Conservation (phyloP, 805 yeast genomes). For the Zygoascus ofunaensis region DNA sequence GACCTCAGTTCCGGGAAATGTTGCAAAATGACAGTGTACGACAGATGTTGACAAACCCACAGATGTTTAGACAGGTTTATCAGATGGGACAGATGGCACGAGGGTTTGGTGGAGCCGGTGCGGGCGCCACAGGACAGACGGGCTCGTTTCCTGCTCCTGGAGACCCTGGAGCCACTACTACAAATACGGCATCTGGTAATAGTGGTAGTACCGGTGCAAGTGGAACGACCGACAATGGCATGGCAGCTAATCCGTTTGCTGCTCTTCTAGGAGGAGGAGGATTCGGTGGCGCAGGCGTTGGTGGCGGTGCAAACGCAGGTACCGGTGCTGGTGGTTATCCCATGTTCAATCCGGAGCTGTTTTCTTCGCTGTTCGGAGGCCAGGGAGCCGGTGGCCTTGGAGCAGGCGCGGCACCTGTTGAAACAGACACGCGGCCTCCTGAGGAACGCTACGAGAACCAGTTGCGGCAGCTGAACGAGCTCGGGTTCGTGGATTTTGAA, state of each 20-base stretch:
- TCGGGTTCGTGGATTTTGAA: conserved; percentile 88
- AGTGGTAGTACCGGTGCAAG: conserved; percentile 17
- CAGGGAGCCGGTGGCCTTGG: conserved; percentile 14
- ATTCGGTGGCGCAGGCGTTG: conserved; percentile 26
- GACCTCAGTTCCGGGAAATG: conserved; percentile 81
- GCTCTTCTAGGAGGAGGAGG: conserved; percentile 33
- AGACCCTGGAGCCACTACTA: conserved; percentile 12
- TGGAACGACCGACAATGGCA: conserved; percentile 10
- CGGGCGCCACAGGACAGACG: conserved; percentile 15
- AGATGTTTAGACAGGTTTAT: conserved; percentile 75
- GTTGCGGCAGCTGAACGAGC: conserved; percentile 66
- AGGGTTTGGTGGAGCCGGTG: conserved; percentile 37
- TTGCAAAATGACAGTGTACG: conserved; percentile 77
- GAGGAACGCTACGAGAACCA: conserved; percentile 69
- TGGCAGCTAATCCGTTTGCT: conserved; percentile 44
- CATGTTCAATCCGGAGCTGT: conserved; percentile 40
- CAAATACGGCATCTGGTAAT: conserved; percentile 1
- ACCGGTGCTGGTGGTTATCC: conserved; percentile 28
- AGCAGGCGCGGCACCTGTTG: conserved; percentile 29
- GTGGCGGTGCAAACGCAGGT: conserved; percentile 15
- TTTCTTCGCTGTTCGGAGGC: conserved; percentile 37
- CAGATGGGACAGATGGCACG: conserved; percentile 47
- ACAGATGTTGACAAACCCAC: conserved; percentile 74
- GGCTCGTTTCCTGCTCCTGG: conserved; percentile 29
- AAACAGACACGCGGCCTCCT: conserved; percentile 59